These are phyloP conservation scores for Pseudevernia furfuracea DNA, from an alignment of 495 filamentous ascomycete genomes.

Conservation along the genomic window DNA sequence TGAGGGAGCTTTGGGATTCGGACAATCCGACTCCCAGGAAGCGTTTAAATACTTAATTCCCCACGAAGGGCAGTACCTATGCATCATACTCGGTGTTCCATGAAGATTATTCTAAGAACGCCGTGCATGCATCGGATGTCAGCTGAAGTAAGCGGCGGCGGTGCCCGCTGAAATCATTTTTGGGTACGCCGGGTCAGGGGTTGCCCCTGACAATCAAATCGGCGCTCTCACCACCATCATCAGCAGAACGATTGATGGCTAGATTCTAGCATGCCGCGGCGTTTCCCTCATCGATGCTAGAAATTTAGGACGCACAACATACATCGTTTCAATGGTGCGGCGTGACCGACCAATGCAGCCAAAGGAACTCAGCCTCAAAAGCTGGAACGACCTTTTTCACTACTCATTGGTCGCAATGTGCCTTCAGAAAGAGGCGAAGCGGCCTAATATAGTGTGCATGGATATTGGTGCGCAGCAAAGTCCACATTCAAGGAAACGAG, in stretches of 20 bases:
- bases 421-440: not conserved
- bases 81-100: not conserved
- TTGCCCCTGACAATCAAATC: not conserved
- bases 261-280: not conserved
- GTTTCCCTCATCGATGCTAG: not conserved
- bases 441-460: not conserved
- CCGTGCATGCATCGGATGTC: not conserved
- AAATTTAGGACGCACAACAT: not conserved
- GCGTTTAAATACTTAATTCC: not conserved
- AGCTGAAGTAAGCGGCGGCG: constrained; percentile 1
- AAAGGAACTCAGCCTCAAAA: constrained; percentile 1
- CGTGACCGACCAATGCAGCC: constrained; percentile 1
- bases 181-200: constrained; percentile 2
- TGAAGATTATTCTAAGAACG: not conserved
- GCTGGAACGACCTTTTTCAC: rapidly evolving
- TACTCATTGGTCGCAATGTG: not conserved
- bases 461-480: not conserved
- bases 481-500: not conserved
- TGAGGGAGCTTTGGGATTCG: not conserved
- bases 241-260: not conserved
- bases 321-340: not conserved
- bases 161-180: not conserved
- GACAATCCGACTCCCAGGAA: not conserved
- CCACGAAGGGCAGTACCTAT: not conserved
- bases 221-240: not conserved